Evolutionary conservation across 495 filamentous ascomycete genomes (phyloP).

Genomic region (Aspergillus saccharolyticus): DNA sequence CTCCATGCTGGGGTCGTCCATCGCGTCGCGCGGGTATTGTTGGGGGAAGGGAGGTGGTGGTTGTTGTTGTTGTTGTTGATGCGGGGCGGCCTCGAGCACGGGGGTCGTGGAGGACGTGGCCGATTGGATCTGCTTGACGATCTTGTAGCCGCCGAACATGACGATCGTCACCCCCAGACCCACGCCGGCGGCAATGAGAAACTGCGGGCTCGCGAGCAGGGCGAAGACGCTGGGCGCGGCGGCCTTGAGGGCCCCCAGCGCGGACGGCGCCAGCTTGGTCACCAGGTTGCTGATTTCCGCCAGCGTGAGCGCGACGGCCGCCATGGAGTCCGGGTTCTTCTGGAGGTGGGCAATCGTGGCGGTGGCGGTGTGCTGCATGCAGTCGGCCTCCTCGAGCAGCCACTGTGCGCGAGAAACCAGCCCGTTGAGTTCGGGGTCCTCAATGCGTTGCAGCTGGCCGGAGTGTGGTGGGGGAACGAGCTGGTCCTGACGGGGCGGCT

Average conservation of each 20-base stretch:
- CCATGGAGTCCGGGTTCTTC: conserved; percentile 86
- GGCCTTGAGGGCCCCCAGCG: conserved; percentile 66
- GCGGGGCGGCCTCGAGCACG: background rate
- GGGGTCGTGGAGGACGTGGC: conserved; percentile 14
- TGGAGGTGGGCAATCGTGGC: conserved; percentile 83
- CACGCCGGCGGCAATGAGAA: conserved; percentile 85
- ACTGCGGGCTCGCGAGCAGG: conserved; percentile 83
- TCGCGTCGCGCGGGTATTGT: conserved; percentile 5
- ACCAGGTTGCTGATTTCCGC: conserved; percentile 83
- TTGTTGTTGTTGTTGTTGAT: background rate
- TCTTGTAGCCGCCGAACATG: conserved; percentile 93
- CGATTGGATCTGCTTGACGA: conserved; percentile 74
- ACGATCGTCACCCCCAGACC: conserved; percentile 87
- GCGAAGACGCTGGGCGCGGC: conserved; percentile 80
- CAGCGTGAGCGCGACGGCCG: conserved; percentile 86
- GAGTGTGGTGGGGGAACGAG: conserved; percentile 18
- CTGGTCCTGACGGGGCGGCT: conserved; percentile 19
- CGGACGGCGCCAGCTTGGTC: conserved; percentile 79
- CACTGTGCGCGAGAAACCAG: conserved; percentile 65
- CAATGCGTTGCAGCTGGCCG: conserved; percentile 22
- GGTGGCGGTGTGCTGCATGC: conserved; percentile 76
- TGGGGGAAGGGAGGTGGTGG: too few relatives aligned
- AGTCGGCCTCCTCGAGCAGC: conserved; percentile 79
- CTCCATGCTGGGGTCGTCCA: conserved; percentile 39
- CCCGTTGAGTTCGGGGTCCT: conserved; percentile 56